Evolutionary conservation across 768 basidiomycete genomes (phyloP).

Genomic region (Piloderma croceum): DNA sequence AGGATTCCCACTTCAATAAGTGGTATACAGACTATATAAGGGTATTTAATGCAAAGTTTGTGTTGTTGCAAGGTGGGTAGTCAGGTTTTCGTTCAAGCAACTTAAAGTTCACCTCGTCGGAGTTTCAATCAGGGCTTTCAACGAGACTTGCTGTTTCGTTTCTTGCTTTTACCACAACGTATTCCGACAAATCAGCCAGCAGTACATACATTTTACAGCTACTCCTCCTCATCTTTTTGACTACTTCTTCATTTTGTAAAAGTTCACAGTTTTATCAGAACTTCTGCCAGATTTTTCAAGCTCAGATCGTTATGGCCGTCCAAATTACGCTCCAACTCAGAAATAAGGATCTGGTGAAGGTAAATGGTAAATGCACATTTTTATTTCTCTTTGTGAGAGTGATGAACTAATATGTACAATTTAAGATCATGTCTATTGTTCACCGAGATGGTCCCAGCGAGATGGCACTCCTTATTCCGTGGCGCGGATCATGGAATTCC

Average conservation of each 20-base stretch:
- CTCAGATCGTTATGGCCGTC: conserved; percentile 27
- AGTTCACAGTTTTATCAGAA: conserved; percentile 16
- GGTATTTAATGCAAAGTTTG: too few species aligned
- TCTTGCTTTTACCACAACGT: too few species aligned
- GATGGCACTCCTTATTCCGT: conserved; percentile 95
- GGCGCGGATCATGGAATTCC: conserved; percentile 94
- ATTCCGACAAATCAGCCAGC: too few species aligned
- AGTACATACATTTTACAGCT: too few species aligned
- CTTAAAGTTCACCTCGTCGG: too few species aligned
- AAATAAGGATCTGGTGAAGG: conserved; percentile 79
- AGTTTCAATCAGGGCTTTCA: too few species aligned
- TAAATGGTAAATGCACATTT: conserved; percentile 84
- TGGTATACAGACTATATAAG: too few species aligned
- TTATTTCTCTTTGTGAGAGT: conserved; percentile 9
- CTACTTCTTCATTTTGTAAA: conserved; percentile 16
- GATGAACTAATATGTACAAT: conserved; percentile 29
- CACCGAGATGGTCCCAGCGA: conserved; percentile 85
- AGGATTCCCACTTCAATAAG: too few species aligned
- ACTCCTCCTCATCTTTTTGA: conserved; percentile 16
- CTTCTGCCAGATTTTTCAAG: conserved; percentile 23
- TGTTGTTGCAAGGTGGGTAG: too few species aligned
- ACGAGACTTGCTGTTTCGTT: too few species aligned
- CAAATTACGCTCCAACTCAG: conserved; percentile 60
- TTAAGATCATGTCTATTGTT: conserved; percentile 94
- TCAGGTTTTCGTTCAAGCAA: too few species aligned